Base-by-base conservation (phyloP, 164 flowering plant species). In the Aristolochia contorta region DNA sequence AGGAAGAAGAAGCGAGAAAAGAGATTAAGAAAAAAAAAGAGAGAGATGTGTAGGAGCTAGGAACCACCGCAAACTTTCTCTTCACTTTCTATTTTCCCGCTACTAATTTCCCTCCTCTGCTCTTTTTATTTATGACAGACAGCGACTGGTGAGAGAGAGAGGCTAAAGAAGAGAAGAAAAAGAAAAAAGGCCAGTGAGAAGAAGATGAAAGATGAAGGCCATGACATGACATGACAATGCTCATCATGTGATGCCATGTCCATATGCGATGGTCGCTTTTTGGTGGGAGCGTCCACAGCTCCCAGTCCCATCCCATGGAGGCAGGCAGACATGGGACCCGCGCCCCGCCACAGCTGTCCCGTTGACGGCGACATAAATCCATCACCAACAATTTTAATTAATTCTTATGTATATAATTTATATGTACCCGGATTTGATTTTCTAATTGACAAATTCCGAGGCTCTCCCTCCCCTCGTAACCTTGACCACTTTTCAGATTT, bases 121-220 rank as follows among this genome's bases (percentile, higher is more conserved):
- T 53, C 69, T 67, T 30, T 27, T 50, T 68, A 69, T 69, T 75
- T 61, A 62, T 65, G 77, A 79, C 66, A 71, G 80, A 79, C 65
- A 75, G 78, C 69, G 83, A 79, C 80, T 68, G 65, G 66, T 76
- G 76, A 79, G 73, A 69, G 54, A n/a, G 54, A 50, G 15, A 20
- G 52, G 20, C n/a, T n/a, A n/a, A n/a, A n/a, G n/a, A n/a, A n/a
- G n/a, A n/a, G n/a, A n/a, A n/a, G n/a, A n/a, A n/a, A n/a, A 15
- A 48, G 15, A 27, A 5, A 27, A 27, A 27, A 27, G 30, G 54
- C 16, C 4, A 22, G 12, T 3, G 54, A 50, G 54, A n/a, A 50
- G 54, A 50, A 50, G 22, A 22, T 50, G 21, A 9, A 50, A 9
- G 20, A 22, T n/a, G n/a, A 27, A 27, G 54, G 19, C 20, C 12